These are phyloP conservation scores for Oryza meridionalis DNA, from an alignment of 176 grass and related monocot genomes.

Conservation along the genomic window DNA sequence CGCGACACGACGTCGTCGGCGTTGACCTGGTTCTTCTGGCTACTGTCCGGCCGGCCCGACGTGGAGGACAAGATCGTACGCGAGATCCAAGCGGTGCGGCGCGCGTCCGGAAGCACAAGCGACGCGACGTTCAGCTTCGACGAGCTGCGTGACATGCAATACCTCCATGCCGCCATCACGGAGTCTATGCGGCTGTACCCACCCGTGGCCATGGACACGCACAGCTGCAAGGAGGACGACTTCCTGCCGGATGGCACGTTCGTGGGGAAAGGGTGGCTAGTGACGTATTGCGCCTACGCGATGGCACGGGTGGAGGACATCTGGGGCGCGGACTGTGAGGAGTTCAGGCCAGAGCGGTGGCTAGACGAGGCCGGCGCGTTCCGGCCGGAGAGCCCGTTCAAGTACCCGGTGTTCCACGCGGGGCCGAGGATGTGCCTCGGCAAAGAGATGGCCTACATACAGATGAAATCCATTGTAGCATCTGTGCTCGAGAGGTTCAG, in stretches of 20 bases:
- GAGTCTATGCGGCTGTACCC: conserved; percentile 79
- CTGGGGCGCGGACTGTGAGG: conserved; percentile 61
- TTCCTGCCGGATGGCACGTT: conserved; percentile 58
- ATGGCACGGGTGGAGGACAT: conserved; percentile 54
- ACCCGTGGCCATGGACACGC: conserved; percentile 57
- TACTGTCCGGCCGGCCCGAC: conserved; percentile 45
- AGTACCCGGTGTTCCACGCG: conserved; percentile 59
- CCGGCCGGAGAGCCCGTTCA: conserved; percentile 57
- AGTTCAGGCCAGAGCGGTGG: conserved; percentile 71
- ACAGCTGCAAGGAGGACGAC: conserved; percentile 53
- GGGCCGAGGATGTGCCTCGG: conserved; percentile 73
- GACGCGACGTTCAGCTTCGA: conserved; percentile 48
- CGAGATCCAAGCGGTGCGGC: conserved; percentile 45
- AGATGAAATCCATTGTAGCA: conserved; percentile 69
- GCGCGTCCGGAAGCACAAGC: neutral
- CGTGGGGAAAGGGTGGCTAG: conserved; percentile 55
- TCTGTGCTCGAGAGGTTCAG: conserved; percentile 56
- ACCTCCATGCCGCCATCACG: conserved; percentile 58
- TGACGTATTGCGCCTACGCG: conserved; percentile 55
- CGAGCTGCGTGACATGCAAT: conserved; percentile 65
- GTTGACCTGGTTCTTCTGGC: conserved; percentile 86
- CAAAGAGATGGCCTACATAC: conserved; percentile 83
- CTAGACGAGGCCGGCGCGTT: conserved; percentile 55
- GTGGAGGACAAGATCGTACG: conserved; percentile 54
- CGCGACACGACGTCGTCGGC: conserved; percentile 79